Evolutionary conservation across 106 monocot species (phyloP), one percentile per base, ranked within the genome.

Genomic region (Posidonia australis): DNA sequence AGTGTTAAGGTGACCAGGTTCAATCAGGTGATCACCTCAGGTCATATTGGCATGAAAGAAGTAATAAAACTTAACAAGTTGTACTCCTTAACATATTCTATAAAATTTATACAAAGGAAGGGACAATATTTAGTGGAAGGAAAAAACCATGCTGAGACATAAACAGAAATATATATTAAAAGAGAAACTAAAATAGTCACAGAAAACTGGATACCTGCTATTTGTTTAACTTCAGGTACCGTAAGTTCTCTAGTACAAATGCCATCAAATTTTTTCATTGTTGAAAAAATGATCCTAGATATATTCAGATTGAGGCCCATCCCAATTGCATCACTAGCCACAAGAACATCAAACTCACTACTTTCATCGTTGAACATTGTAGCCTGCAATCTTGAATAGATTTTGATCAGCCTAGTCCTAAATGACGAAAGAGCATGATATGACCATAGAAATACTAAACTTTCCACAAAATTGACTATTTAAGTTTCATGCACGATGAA

Each of bases 251-350:
- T 71, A 10, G 22, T 72, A 20, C 46, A 64, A 63, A 77, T 36
- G 21, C 93, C 93, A 81, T 93, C 93, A 78, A 86, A 93, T 46
- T 93, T 93, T 68, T 70, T 66, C 75, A 89, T 46, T 29, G 86
- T 80, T 45, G 93, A 89, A 60, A 93, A 93, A 46, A 93, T 84
- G 46, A 93, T 78, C 56, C 93, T 86, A 32, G 89, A 89, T 70
- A 93, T 93, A 64, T 93, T 93, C 69, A 93, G 72, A 78, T 93
- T 93, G 49, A 93, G 89, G 62, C 93, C 93, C 93, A 93, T 93
- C 57, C 93, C 93, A 73, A 93, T 83, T 43, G 93, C 93, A 77
- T 93, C 89, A 72, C 86, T 93, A 1, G 93, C 89, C 23, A 93
- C 93, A 70, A 93, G 81, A 69, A 93, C 83, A 75, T 93, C 89